phyloP scores from a whole-genome alignment of 2,329 filamentous ascomycete genomes.

The Beauveria bassiana region DNA sequence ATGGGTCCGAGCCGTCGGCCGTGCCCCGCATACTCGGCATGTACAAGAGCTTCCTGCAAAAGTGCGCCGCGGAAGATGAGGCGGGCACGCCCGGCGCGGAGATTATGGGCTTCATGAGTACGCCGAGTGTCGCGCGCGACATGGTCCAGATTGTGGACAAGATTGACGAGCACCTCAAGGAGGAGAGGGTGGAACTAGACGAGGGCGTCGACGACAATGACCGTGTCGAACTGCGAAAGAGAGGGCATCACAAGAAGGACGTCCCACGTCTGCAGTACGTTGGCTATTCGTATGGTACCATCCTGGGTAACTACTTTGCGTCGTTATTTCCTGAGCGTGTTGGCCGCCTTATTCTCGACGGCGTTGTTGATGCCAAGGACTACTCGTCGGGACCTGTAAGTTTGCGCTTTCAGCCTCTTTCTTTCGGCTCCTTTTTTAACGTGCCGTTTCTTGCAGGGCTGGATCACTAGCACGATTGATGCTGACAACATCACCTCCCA shows the following conservation, averaged over 20 bases:
- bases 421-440: not conserved
- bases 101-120: constrained; percentile 22
- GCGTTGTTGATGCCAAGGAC: constrained; percentile 21
- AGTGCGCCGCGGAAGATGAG: not conserved
- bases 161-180: constrained; percentile 18
- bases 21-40: not conserved
- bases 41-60: not conserved
- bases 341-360: constrained; percentile 27
- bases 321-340: constrained; percentile 19
- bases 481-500: constrained; percentile 21
- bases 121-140: constrained; percentile 24
- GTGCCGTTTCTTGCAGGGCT: constrained; percentile 17
- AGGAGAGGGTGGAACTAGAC: not conserved
- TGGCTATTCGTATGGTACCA: constrained; percentile 32
- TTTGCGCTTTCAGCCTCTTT: not conserved
- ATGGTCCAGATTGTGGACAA: constrained; percentile 27
- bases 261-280: constrained; percentile 29
- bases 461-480: constrained; percentile 24
- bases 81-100: constrained; percentile 12
- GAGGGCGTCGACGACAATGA: not conserved
- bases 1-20: constrained; percentile 6
- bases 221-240: not conserved
- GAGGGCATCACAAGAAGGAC: not conserved
- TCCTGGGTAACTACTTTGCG: constrained; percentile 15
- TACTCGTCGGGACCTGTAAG: constrained; percentile 18